Percentiles rank a stretch among this genome's conserved stretches.
Conservation (phyloP, 1,139 yeast genomes). For the Pneumocystis canis region DNA sequence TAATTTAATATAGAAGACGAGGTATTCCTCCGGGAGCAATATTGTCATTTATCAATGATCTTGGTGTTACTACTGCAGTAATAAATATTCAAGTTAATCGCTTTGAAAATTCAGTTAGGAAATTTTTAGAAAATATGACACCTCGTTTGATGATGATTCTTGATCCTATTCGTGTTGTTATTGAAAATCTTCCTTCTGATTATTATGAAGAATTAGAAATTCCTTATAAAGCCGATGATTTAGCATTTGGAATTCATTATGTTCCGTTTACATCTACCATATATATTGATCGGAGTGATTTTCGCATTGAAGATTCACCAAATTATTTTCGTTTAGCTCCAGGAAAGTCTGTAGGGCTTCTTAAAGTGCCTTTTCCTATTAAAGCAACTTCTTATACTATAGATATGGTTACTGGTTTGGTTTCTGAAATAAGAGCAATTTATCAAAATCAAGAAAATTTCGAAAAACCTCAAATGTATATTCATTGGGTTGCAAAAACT, state of each 20-base stretch:
- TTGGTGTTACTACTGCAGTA: conserved; percentile 90
- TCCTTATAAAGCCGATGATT: conserved; percentile 79
- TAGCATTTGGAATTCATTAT: conserved; percentile 58
- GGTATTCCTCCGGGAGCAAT: conserved; percentile 99
- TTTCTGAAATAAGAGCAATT: conserved; percentile 58
- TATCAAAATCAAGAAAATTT: conserved; percentile 52
- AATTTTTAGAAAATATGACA: conserved; percentile 74
- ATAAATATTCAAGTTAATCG: conserved; percentile 81
- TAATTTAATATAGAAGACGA: conserved; percentile 45
- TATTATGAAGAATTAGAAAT: conserved; percentile 54
- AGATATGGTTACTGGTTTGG: conserved; percentile 43
- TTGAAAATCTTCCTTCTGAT: conserved; percentile 70
- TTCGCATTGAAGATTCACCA: conserved; percentile 48
- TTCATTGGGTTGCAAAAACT: conserved; percentile 83
- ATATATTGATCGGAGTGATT: conserved; percentile 78
- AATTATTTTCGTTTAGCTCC: conserved; percentile 83
- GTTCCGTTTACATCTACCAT: conserved; percentile 64
- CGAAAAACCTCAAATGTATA: conserved; percentile 76
- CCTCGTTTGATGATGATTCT: conserved; percentile 91
- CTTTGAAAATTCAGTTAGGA: conserved; percentile 79
- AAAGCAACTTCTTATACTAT: conserved; percentile 56
- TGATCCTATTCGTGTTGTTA: conserved; percentile 68
- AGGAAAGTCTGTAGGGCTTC: conserved; percentile 73
- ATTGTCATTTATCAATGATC: conserved; percentile 76
- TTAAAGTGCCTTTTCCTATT: conserved; percentile 77